Evolutionary conservation across 495 filamentous ascomycete genomes (phyloP), one percentile per base, ranked within the genome.

Genomic region (Cenococcum geophilum): DNA sequence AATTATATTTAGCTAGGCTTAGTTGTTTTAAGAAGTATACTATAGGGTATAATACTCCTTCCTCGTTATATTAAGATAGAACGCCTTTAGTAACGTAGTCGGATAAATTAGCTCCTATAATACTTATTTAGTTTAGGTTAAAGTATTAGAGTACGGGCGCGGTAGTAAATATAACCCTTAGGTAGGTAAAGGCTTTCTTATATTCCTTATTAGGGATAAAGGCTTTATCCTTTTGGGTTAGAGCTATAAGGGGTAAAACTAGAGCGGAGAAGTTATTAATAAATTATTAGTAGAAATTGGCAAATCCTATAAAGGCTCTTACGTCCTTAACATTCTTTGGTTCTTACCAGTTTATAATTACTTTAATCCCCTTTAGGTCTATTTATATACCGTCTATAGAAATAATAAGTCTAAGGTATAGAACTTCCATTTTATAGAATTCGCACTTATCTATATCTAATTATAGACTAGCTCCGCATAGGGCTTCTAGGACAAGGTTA

Each of bases 21-120:
- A 66, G 64, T 63, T 70, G 70, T 35, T 57, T 66, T 20, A 58
- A 74, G 49, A 69, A 70, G 65, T 59, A 75, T 6, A 61, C 63
- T 47, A 58, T 53, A 80, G 67, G 1, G 58, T 54, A 12, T 72
- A 70, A 54, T 81, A 82, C 32, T 79, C 80, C 54, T 75, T 69
- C 48, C 11, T 51, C 22, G 48, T 27, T 27, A 12, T 22, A 22
- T 21, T 51, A 23, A 18, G 23, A 51, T 51, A 51, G 18, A 23
- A 51, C 18, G 4, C 48, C 48, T 14, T 5, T 21, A 23, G 12
- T 51, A 51, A 23, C 23, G 23, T 51, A 51, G 48, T 51, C 18
- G 20, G 23, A 51, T 12, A 21, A 21, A 21, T 51, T 14, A 22
- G 18, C 48, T 51, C 21, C 20, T 27, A 21, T 5, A 18, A 51